These are phyloP conservation scores for Penicillium dipodomyicola DNA, from an alignment of 495 filamentous ascomycete genomes.

Conservation along the genomic window DNA sequence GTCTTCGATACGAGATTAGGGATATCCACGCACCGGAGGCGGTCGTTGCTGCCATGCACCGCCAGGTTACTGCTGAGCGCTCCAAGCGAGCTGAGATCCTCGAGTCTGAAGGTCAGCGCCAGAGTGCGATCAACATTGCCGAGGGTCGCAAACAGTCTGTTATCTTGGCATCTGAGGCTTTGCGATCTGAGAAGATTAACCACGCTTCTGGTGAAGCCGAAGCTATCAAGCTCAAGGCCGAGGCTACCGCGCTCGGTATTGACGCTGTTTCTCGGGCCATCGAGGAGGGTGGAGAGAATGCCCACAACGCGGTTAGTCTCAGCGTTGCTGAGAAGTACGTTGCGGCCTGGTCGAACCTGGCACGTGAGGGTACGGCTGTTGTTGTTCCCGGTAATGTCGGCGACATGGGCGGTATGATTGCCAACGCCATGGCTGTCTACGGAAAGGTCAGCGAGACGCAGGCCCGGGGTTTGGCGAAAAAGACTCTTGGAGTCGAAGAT, in stretches of 20 bases:
- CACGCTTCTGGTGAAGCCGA: slow-evolving; percentile 86
- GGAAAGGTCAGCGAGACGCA: slow-evolving; percentile 90
- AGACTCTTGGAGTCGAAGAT: slow-evolving; percentile 36
- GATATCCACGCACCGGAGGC: slow-evolving; percentile 95
- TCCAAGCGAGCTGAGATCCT: slow-evolving; percentile 97
- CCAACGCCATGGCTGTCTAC: slow-evolving; percentile 91
- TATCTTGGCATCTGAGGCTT: slow-evolving; percentile 92
- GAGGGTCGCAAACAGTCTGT: slow-evolving; percentile 95
- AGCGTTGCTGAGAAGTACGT: slow-evolving; percentile 97
- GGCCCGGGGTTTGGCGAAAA: slow-evolving; percentile 62
- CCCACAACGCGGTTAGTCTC: slow-evolving; percentile 78
- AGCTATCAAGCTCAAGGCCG: slow-evolving; percentile 80
- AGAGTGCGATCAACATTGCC: slow-evolving; percentile 97
- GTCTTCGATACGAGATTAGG: slow-evolving; percentile 94
- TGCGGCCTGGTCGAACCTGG: slow-evolving; percentile 86
- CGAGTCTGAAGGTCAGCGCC: slow-evolving; percentile 91
- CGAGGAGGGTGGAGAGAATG: slow-evolving; percentile 62
- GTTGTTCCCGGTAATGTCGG: slow-evolving; percentile 96
- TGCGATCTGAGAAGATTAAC: slow-evolving; percentile 88
- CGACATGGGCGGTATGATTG: slow-evolving; percentile 97
- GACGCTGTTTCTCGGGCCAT: slow-evolving; percentile 78
- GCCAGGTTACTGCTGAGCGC: slow-evolving; percentile 93
- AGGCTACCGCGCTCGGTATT: slow-evolving; percentile 84
- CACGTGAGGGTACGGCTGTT: slow-evolving; percentile 89
- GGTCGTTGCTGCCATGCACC: slow-evolving; percentile 95